phyloP scores from a whole-genome alignment of 2,329 filamentous ascomycete genomes.

The Penicillium sp. region DNA sequence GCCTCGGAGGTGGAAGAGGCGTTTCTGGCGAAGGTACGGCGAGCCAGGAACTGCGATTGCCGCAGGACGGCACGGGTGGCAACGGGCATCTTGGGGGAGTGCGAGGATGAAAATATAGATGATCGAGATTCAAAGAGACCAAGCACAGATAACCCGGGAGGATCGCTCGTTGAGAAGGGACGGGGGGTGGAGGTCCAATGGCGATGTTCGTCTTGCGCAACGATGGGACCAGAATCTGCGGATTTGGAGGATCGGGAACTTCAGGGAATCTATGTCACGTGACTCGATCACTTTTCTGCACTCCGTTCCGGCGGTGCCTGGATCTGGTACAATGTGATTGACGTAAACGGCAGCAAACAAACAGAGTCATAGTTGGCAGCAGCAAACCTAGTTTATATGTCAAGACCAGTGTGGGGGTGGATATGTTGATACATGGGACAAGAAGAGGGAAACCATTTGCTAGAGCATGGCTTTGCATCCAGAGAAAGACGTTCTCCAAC shows the following conservation, averaged over 20 bases:
- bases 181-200: constrained; percentile 34
- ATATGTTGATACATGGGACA: too few species aligned
- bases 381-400: too few species aligned
- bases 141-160: constrained; percentile 19
- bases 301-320: constrained; percentile 3
- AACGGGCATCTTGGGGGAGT: constrained; percentile 39
- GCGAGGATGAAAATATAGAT: constrained; percentile 19
- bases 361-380: too few species aligned
- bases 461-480: too few species aligned
- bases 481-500: too few species aligned
- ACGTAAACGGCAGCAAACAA: constrained; percentile 3
- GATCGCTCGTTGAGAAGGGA: constrained; percentile 25
- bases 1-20: constrained; percentile 43
- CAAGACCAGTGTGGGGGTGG: too few species aligned
- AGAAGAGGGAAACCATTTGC: too few species aligned
- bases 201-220: constrained; percentile 32
- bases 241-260: constrained; percentile 38
- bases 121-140: constrained; percentile 23
- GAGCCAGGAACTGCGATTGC: constrained; percentile 44
- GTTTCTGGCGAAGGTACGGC: constrained; percentile 42
- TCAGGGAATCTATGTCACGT: constrained; percentile 33
- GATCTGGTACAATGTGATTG: not conserved
- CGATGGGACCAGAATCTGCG: constrained; percentile 34
- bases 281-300: constrained; percentile 1
- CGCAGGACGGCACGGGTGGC: constrained; percentile 42